Base-by-base conservation (phyloP, 2,329 filamentous ascomycete genomes). In the Verticillium albo-atrum region DNA sequence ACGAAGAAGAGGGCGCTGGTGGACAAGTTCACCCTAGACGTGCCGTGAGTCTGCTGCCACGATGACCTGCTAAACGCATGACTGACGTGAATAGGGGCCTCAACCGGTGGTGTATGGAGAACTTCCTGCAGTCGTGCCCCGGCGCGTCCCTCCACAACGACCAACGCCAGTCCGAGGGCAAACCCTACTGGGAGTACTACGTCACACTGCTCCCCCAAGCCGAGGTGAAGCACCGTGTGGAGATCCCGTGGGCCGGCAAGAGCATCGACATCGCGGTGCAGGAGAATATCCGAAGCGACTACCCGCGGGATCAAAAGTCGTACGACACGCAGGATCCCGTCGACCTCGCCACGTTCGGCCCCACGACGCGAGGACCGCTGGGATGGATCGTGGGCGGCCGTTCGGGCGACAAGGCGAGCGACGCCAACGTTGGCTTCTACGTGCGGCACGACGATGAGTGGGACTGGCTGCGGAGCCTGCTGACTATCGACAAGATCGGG, bases 391-490 rank as follows among this genome's bases (percentile, higher is more conserved):
- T 61, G 25, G 58, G 61, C 32, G 56, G 57, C 15, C 55, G 62
- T 9, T 63, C 71, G 3, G 74, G 75, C 7, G 75, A 77, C 60
- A 77, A 77, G 60, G 73, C 70, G 2, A 66, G 68, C 1, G 70
- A 77, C 63, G 68, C 67, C n/a, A 81, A 80, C 55, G 70, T 79
- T 4, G 78, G 78, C 0, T 74, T 81, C 61, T 84, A 78, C 63
- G 76, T 79, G 5, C 68, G 75, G 5, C 62, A 74, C 20, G 67
- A 68, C 1, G 75, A 79, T 53, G 77, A 81, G 63, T 82, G 74
- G 62, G 70, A 76, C 4, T 80, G 78, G 78, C 63, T 77, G 27
- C 68, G 74, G 27, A 64, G 60, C n/a, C 57, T 76, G 20, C 67
- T 79, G 62, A 77, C 71, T 2, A 64, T 65, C 10, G 66, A 58